phyloP scores from a whole-genome alignment of 305 asterid species.

The Galium porrigens region DNA sequence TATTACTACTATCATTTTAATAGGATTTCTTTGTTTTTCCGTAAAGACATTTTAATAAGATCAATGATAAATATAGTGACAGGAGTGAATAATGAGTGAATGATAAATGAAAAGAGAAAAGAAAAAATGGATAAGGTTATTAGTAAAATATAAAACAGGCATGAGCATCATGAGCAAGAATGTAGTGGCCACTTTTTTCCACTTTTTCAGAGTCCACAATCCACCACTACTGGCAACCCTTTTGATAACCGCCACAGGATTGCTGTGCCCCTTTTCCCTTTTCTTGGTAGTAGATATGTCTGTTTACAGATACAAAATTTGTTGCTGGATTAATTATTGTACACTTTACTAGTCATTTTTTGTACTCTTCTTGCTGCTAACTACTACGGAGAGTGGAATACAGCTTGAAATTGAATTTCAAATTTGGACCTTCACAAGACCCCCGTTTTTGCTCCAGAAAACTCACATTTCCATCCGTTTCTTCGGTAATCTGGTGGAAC shows the following conservation, averaged over 20 bases:
- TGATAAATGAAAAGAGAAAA: background rate
- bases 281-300: slow-evolving; percentile 11
- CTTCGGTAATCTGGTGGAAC: slow-evolving; percentile 19
- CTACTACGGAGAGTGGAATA: background rate
- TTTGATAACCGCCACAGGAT: slow-evolving; percentile 80
- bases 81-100: background rate
- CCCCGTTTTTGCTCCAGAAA: slow-evolving; percentile 5
- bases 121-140: background rate
- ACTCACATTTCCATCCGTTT: slow-evolving; percentile 8
- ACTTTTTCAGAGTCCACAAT: slow-evolving; percentile 16
- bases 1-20: too few species aligned
- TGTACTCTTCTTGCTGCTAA: slow-evolving; percentile 2
- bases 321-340: background rate
- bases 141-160: background rate
- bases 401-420: slow-evolving; percentile 11
- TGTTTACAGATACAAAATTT: slow-evolving; percentile 1
- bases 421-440: slow-evolving; percentile 6
- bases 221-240: slow-evolving; percentile 7
- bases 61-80: background rate
- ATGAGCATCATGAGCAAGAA: background rate
- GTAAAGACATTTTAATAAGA: too few species aligned
- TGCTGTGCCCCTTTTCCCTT: slow-evolving; percentile 26
- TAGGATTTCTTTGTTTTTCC: too few species aligned
- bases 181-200: slow-evolving; percentile 8
- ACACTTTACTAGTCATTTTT: slow-evolving; percentile 12